These are phyloP conservation scores for Penicillium sp. DNA, from an alignment of 2,329 filamentous ascomycete genomes.

Conservation along the genomic window DNA sequence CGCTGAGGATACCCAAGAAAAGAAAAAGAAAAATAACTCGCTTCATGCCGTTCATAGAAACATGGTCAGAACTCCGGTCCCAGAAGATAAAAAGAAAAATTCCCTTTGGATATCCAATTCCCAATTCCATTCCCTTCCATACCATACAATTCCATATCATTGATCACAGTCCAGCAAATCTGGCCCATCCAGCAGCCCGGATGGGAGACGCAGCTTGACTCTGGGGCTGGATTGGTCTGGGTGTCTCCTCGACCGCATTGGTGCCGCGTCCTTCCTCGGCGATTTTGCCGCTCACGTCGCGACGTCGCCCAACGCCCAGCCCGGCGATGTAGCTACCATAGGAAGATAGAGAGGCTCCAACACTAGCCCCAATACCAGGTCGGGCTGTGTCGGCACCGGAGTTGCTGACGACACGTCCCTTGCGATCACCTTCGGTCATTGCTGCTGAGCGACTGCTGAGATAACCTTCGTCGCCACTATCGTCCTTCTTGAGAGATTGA, in stretches of 20 bases:
- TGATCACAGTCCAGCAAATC: constrained; percentile 49
- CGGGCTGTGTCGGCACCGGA: constrained; percentile 43
- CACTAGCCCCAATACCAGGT: constrained; percentile 26
- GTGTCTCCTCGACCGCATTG: constrained; percentile 19
- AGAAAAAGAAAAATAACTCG: constrained; percentile 11
- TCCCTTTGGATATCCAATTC: not conserved
- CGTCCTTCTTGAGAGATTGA: constrained; percentile 38
- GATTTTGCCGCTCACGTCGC: constrained; percentile 53
- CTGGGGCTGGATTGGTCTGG: constrained; percentile 17
- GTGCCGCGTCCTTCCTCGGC: constrained; percentile 51
- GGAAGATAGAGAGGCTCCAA: constrained; percentile 37
- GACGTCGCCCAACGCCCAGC: constrained; percentile 49
- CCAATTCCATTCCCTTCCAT: not conserved
- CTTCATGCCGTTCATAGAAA: constrained; percentile 26
- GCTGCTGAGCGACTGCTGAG: constrained; percentile 14
- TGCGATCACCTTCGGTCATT: constrained; percentile 40
- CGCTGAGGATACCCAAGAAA: constrained; percentile 7
- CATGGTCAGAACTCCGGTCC: constrained; percentile 14
- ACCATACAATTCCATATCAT: not conserved
- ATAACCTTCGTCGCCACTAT: constrained; percentile 28
- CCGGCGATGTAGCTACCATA: constrained; percentile 50
- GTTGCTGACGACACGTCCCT: constrained; percentile 50
- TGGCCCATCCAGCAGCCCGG: constrained; percentile 51
- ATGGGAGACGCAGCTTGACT: constrained; percentile 23
- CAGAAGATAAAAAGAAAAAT: constrained; percentile 10